These are phyloP conservation scores for Heritiera littoralis DNA, from an alignment of 345 rosid species.

Conservation along the genomic window DNA sequence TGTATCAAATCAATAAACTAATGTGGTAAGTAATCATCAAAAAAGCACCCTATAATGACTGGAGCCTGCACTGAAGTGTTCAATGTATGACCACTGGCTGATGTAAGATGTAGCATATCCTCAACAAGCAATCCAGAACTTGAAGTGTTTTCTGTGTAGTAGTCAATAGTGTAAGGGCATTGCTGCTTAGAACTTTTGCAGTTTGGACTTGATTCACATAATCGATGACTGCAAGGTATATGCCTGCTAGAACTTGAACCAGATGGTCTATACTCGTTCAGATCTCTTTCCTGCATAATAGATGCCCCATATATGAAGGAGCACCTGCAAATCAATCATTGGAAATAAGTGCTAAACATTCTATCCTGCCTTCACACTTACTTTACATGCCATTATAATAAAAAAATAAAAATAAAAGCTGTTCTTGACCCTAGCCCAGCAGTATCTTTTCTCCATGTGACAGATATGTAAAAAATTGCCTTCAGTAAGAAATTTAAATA, in stretches of 20 bases:
- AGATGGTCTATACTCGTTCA: slow-evolving; percentile 73
- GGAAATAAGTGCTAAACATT: slow-evolving; percentile 83
- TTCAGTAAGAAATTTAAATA: not conserved
- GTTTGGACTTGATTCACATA: slow-evolving; percentile 51
- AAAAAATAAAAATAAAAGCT: not conserved
- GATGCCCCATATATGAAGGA: slow-evolving; percentile 89
- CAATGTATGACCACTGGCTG: slow-evolving; percentile 32
- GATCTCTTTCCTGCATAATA: slow-evolving; percentile 93
- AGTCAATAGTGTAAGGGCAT: slow-evolving; percentile 62
- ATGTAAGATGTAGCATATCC: slow-evolving; percentile 67
- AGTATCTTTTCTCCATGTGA: not conserved
- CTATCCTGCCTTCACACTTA: slow-evolving; percentile 35
- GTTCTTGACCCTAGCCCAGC: not conserved
- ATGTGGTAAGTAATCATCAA: slow-evolving; percentile 11
- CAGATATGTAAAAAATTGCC: not conserved
- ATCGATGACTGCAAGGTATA: slow-evolving; percentile 65
- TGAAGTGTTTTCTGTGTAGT: slow-evolving; percentile 58
- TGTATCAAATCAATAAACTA: slow-evolving; percentile 18
- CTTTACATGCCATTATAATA: not conserved
- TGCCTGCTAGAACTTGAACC: slow-evolving; percentile 71
- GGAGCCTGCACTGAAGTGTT: slow-evolving; percentile 63
- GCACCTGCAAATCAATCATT: slow-evolving; percentile 99
- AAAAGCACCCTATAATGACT: slow-evolving; percentile 66
- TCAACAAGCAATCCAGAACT: slow-evolving; percentile 83
- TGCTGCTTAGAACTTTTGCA: slow-evolving; percentile 67